Evolutionary conservation across 1,284 basidiomycete genomes (phyloP).

Genomic region (Stereum hirsutum): DNA sequence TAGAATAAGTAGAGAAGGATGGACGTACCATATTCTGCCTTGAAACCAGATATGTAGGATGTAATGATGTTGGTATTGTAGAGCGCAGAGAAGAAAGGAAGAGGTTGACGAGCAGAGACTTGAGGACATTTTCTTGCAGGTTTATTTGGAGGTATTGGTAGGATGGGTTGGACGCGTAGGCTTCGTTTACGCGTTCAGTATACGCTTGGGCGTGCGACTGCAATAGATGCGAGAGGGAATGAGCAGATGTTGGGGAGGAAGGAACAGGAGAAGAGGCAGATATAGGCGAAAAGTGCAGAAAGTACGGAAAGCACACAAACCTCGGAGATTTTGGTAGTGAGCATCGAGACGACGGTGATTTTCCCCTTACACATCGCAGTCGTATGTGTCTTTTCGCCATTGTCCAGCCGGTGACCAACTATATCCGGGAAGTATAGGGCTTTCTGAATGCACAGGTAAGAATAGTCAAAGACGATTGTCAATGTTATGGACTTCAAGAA

Average conservation of each 20-base stretch:
- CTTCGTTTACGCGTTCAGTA: constrained; percentile 50
- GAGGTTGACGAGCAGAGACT: constrained; percentile 80
- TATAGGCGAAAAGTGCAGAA: constrained; percentile 12
- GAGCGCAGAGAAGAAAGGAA: constrained; percentile 71
- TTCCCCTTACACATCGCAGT: constrained; percentile 70
- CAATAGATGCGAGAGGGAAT: too few relatives aligned
- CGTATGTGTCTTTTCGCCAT: constrained; percentile 59
- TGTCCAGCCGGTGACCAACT: constrained; percentile 58
- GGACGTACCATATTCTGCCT: constrained; percentile 60
- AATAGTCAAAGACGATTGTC: constrained; percentile 6
- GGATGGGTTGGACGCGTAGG: constrained; percentile 50
- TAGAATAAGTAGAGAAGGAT: not conserved
- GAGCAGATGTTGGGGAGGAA: constrained; percentile 1
- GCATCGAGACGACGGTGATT: constrained; percentile 73
- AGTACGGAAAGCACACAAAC: too few relatives aligned
- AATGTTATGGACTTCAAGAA: not conserved
- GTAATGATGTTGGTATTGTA: constrained; percentile 54
- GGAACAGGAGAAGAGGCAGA: not conserved
- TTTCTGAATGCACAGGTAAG: constrained; percentile 39
- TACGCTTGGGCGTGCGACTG: constrained; percentile 82
- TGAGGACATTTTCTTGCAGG: constrained; percentile 85
- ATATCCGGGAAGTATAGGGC: constrained; percentile 89
- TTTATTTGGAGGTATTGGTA: constrained; percentile 88
- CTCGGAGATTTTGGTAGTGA: constrained; percentile 83
- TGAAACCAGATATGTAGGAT: constrained; percentile 76